Percentiles rank a stretch among this genome's conserved stretches.
phyloP scores from a whole-genome alignment of 179 eudicot genomes.

The Dionaea muscipula region DNA sequence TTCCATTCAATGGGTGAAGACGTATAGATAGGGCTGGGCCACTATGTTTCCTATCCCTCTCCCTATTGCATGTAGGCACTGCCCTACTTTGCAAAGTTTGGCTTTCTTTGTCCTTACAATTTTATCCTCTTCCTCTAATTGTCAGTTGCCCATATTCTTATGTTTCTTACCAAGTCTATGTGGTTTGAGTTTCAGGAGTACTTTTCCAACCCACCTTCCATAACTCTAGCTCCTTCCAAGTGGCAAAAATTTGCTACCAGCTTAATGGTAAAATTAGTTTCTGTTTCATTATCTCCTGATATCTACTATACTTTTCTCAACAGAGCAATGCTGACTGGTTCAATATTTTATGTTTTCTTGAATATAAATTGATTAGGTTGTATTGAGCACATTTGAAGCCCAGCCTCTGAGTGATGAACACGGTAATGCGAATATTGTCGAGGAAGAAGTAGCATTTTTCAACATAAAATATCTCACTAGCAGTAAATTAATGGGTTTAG shows the following conservation, averaged over 20 bases:
- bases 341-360: neutral
- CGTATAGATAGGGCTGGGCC: no score
- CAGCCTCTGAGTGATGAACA: conserved; percentile 98
- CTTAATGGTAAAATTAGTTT: conserved; percentile 44
- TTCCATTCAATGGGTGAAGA: no score
- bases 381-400: conserved; percentile 84
- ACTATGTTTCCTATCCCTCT: no score
- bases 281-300: conserved; percentile 1
- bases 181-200: conserved; percentile 51
- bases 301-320: conserved; percentile 1
- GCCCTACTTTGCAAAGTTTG: no score
- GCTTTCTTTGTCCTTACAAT: no score
- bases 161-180: neutral
- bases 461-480: conserved; percentile 95
- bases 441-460: conserved; percentile 85
- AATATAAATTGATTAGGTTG: conserved; percentile 39
- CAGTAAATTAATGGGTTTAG: conserved; percentile 97
- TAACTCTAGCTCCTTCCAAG: conserved; percentile 48
- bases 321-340: neutral
- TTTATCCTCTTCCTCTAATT: no score
- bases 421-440: conserved; percentile 74
- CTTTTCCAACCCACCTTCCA: conserved; percentile 73
- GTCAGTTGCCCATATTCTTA: neutral
- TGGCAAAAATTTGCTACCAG: conserved; percentile 88
- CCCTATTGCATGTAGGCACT: no score